These are phyloP conservation scores for Ilex asprella DNA, from an alignment of 257 asterid species.

Conservation along the genomic window DNA sequence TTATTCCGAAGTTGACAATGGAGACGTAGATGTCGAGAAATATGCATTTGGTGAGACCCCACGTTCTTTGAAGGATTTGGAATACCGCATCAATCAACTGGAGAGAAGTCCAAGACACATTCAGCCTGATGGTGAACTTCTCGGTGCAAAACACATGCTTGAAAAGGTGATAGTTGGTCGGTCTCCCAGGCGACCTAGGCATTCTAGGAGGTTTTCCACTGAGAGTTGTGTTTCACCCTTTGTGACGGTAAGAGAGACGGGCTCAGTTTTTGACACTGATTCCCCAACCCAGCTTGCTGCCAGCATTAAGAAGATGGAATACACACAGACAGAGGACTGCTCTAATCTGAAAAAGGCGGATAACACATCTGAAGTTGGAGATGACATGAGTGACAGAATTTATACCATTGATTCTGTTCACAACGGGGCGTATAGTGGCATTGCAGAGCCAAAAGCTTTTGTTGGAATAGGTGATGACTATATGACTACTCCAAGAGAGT, in stretches of 20 bases:
- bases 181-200: constrained; percentile 62
- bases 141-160: constrained; percentile 43
- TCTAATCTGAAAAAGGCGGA: constrained; percentile 44
- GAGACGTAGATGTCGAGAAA: constrained; percentile 60
- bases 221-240: constrained; percentile 48
- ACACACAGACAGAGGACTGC: constrained; percentile 38
- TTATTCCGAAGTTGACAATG: constrained; percentile 46
- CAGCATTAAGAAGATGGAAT: constrained; percentile 50
- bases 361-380: constrained; percentile 52
- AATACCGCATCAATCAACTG: constrained; percentile 61
- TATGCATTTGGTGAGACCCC: constrained; percentile 72
- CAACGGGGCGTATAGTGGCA: constrained; percentile 39
- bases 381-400: constrained; percentile 68
- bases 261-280: constrained; percentile 37
- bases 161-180: constrained; percentile 72
- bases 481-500: constrained; percentile 45
- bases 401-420: constrained; percentile 82
- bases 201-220: constrained; percentile 49
- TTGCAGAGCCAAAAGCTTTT: constrained; percentile 40
- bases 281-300: constrained; percentile 44
- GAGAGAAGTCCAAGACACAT: constrained; percentile 63
- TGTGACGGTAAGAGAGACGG: constrained; percentile 35
- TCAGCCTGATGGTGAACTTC: constrained; percentile 50
- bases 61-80: constrained; percentile 63
- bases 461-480: constrained; percentile 42